Base-by-base conservation (phyloP, 345 rosid genomes). In the Salix arbutifolia region DNA sequence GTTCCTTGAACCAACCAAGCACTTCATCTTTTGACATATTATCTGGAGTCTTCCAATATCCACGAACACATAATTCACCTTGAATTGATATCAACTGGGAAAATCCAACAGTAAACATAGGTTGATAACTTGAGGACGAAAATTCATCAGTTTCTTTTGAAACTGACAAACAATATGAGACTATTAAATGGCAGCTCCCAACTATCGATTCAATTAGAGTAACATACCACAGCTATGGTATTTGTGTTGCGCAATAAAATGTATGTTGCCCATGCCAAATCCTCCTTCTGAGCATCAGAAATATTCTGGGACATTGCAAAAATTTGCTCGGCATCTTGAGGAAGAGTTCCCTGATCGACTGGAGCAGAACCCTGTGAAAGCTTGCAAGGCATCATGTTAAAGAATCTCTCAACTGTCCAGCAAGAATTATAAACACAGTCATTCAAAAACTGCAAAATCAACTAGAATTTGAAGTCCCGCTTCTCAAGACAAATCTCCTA, bases 211-310 rank as follows among this genome's bases (percentile, higher is more conserved):
- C 21, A 58, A 28, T 23, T 66, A 60, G 1, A 16, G 66, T 53
- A 81, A 44, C 72, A 67, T 87, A 96, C 98, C 94, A 84, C 91
- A 53, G 93, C 89, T 25, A 81, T 75, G 74, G 93, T 82, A 81
- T 87, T 90, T 68, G 99, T 90, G 80, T 96, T 96, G 68, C 94
- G 86, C 82, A 96, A 76, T 69, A 96, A 83, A 83, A 90, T 90
- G 72, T 91, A 91, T 0, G 92, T 90, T 25, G 91, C 90, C 99
- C 99, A 95, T 52, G 99, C 99, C 82, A 95, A 83, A 78, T 88
- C 89, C 82, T 91, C 96, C 82, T 89, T 90, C 77, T 77, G 72
- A 37, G 81, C 64, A 74, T 84, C 86, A 6, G 86, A 75, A 23
- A 90, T 75, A 67, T 78, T 76, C 28, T 86, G 84, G 6, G 97